Base-by-base conservation (phyloP, 2,329 filamentous ascomycete species). In the Colletotrichum coccodes region DNA sequence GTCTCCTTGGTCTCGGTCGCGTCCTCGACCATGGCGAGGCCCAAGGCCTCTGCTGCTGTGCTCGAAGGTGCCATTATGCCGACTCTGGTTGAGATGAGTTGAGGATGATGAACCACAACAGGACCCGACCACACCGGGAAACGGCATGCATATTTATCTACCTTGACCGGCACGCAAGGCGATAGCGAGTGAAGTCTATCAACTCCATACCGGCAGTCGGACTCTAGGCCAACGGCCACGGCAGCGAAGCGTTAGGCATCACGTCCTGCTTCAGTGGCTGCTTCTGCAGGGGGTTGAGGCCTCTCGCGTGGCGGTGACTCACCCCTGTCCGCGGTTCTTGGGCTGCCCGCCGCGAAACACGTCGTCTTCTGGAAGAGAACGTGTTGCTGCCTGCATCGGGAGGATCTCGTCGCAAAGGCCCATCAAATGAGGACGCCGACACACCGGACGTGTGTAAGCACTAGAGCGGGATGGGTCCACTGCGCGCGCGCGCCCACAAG, bases 21-120 rank as follows among this genome's bases (percentile, higher is more conserved):
- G 7, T 56, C 61, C 4, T 60, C 61, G 9, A 44, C 61, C 47
- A 56, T 42, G n/a, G 56, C 50, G 6, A 60, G 62, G 26, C 61
- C 61, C 16, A 46, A n/a, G 21, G 49, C 26, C 66, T 65, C 49
- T n/a, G 64, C 28, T 6, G 38, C 36, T 40, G 62, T 56, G 42
- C 38, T 60, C n/a, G 49, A 46, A 18, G 61, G 66, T 1, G 66
- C 66, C 66, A 69, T 69, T 44, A 54, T 66, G 34, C 40, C 9
- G 14, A 28, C 1, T 44, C 3, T 34, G 18, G 12, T 16, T 49
- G 4, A 14, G 3, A 36, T 0, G 58, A 28, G 4, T 16, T 12
- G 11, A n/a, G 40, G 36, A 66, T 9, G 21, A 47, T 36, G 23
- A 32, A 12, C 8, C 4, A 53, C 34, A 14, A 12, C 2, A n/a